Evolutionary conservation across 805 yeast genomes (phyloP).

Genomic region (Lipomyces kockii): DNA sequence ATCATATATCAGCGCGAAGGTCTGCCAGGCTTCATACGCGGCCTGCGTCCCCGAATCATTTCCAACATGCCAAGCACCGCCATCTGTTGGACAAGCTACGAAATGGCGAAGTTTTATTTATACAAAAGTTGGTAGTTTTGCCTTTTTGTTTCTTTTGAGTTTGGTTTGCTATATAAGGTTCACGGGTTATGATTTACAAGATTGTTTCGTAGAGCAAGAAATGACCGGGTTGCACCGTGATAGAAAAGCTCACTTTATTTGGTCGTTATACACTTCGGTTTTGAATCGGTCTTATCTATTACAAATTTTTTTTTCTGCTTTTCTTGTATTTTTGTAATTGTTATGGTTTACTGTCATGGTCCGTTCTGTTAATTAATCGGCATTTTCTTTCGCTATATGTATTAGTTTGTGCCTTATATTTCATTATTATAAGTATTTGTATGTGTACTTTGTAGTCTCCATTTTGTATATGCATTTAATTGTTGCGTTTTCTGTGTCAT

Average conservation of each 20-base stretch:
- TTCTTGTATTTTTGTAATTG: too few species aligned
- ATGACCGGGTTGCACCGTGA: background rate
- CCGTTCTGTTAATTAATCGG: background rate
- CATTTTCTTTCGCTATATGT: conserved; percentile 3
- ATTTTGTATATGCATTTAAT: conserved; percentile 6
- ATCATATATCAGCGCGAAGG: conserved; percentile 58
- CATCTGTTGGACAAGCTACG: conserved; percentile 96
- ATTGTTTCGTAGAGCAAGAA: background rate
- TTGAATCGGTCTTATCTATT: background rate
- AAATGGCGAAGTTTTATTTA: conserved; percentile 73
- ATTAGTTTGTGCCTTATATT: conserved; percentile 5
- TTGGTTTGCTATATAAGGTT: background rate
- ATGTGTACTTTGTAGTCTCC: background rate
- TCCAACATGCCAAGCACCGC: conserved; percentile 96
- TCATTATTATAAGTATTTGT: background rate
- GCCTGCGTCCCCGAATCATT: conserved; percentile 86
- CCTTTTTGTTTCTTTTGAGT: background rate
- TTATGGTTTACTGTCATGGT: background rate
- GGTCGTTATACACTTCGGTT: background rate
- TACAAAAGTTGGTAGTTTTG: conserved; percentile 22
- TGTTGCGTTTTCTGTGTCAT: background rate
- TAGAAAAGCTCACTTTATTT: background rate
- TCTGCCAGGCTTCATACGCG: conserved; percentile 72
- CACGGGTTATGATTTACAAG: background rate
- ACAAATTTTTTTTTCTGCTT: background rate